A percentile compares a stretch with the other conserved stretches of the same genome.
Conservation (phyloP, 371 early-diverging fungal genomes). For the Mortierella sp. region DNA sequence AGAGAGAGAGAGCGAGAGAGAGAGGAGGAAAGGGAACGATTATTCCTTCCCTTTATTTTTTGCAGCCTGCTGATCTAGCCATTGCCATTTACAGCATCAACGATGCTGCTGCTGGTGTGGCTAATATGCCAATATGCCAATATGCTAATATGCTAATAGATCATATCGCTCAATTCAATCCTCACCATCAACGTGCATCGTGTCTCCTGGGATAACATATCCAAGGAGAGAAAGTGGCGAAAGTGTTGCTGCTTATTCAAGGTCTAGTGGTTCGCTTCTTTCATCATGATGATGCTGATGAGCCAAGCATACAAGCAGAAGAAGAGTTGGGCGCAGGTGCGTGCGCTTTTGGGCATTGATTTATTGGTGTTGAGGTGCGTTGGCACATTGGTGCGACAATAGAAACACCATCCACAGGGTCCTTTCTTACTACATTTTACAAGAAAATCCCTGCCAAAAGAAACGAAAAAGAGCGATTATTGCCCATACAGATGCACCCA, state of each 20-base stretch:
- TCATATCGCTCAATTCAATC: not conserved
- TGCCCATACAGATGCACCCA: not conserved
- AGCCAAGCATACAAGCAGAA: not conserved
- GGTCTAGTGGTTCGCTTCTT: not conserved
- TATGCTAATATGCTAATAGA: too few relatives aligned
- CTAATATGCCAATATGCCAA: too few relatives aligned
- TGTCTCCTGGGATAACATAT: not conserved
- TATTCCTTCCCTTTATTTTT: too few relatives aligned
- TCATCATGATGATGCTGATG: not conserved
- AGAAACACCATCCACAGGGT: not conserved
- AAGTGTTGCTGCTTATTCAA: not conserved
- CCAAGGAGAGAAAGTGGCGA: not conserved
- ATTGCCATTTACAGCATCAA: not conserved
- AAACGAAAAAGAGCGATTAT: not conserved
- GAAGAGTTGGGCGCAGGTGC: slow-evolving; percentile 4
- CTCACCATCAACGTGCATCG: not conserved
- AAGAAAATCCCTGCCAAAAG: too few relatives aligned
- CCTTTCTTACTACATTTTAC: not conserved
- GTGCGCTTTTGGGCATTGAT: not conserved
- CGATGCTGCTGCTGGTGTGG: not conserved
- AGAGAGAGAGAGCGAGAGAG: not conserved
- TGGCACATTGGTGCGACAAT: not conserved
- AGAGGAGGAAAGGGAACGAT: not conserved
- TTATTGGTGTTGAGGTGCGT: not conserved
- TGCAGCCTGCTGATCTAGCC: not conserved